Evolutionary conservation across 148 eudicot species (phyloP), one percentile per base, ranked within the genome.

Genomic region (Oxyria digyna): DNA sequence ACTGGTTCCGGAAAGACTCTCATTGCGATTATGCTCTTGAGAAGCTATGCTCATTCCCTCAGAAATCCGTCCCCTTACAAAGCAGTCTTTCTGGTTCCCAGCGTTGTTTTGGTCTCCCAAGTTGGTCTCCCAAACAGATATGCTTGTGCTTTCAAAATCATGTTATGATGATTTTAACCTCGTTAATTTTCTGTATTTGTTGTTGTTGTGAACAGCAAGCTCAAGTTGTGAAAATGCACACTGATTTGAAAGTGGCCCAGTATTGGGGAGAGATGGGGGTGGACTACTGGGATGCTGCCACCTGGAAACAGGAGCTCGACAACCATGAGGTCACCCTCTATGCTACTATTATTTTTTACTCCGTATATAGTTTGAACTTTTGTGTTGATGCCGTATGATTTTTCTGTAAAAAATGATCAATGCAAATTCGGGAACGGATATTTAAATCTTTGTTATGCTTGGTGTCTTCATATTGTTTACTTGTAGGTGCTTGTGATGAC

Each of bases 1-100:
- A 95, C 99, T 3, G 99, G 99, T 23, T 84, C 97, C 0, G 99
- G 99, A 23, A 95, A 95, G 83, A 95, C 99, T 12, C 73, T 95
- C 72, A 88, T 91, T 4, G 92, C 99, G 0, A 80, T 95, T 29
- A 95, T 95, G 99, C 99, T 95, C 48, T 83, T 95, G 62, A 86
- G 96, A 5, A 75, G 86, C 77, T 88, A 87, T 69, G 91, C 97
- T 0, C 72, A 85, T 69, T 65, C 72, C 24, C 68, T 95, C 17
- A 67, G 91, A 40, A 84, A 83, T 77, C 99, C 99, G 14, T 79
- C 85, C 0, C 84, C 84, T 10, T 71, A 40, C 27, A 75, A 85
- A 55, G 96, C 91, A 2, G 89, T 95, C 37, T 91, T 95, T 70
- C 78, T 95, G 81, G 99, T 95, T 31, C 99, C 99, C 8, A 88